Percentiles rank a stretch among this genome's conserved stretches.
Evolutionary conservation across 2,329 filamentous ascomycete species (phyloP).

Genomic region (Westerdykella ornata): DNA sequence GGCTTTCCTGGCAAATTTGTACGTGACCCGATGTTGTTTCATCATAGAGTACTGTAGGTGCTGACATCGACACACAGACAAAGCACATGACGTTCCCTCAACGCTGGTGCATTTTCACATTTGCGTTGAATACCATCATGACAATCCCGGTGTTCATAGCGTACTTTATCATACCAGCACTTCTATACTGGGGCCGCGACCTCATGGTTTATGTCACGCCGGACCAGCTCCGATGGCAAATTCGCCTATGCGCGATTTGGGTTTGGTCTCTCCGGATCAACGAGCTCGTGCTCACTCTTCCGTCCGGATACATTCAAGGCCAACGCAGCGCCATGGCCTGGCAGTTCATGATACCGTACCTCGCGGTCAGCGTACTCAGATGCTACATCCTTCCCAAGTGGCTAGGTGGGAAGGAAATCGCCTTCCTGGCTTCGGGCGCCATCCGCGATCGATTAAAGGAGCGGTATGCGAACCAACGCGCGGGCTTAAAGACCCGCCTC

Average conservation of each 20-base stretch:
- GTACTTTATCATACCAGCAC: slow-evolving; percentile 8
- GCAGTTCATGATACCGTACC: slow-evolving; percentile 11
- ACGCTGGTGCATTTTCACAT: slow-evolving; percentile 9
- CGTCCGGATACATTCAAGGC: slow-evolving; percentile 8
- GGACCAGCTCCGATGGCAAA: slow-evolving; percentile 9
- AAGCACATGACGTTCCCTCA: slow-evolving; percentile 8
- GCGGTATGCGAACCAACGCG: slow-evolving; percentile 7
- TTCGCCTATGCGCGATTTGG: slow-evolving; percentile 6
- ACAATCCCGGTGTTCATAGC: slow-evolving; percentile 7
- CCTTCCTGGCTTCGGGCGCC: slow-evolving; percentile 8
- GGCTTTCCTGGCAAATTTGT: slow-evolving; percentile 1
- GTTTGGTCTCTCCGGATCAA: slow-evolving; percentile 7
- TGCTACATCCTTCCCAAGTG: slow-evolving; percentile 13
- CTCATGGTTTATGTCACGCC: slow-evolving; percentile 8
- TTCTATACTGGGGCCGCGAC: slow-evolving; percentile 7
- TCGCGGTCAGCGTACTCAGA: slow-evolving; percentile 10
- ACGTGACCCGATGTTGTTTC: no score
- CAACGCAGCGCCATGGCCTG: slow-evolving; percentile 9
- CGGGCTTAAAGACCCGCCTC: slow-evolving; percentile 5
- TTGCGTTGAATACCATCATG: slow-evolving; percentile 6
- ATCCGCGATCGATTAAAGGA: slow-evolving; percentile 10
- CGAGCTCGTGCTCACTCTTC: slow-evolving; percentile 7
- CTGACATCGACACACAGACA: not conserved
- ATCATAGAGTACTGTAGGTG: not conserved
- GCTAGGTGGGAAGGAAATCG: slow-evolving; percentile 9